phyloP scores from a whole-genome alignment of 306 rosid genomes.

The Acacia confusa region DNA sequence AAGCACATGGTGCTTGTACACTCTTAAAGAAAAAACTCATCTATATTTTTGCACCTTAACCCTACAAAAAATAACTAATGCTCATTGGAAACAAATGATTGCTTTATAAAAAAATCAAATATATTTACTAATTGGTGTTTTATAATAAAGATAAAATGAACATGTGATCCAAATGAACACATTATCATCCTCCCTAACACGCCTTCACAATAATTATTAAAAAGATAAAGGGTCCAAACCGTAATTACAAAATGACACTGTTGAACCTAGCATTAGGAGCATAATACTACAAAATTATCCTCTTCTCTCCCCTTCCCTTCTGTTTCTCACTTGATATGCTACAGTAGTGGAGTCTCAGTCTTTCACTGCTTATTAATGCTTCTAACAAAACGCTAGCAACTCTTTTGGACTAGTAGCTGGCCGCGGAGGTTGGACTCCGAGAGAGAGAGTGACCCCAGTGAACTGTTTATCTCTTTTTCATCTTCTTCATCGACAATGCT shows the following conservation, averaged over 20 bases:
- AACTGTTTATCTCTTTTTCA: slow-evolving; percentile 1
- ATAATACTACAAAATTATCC: slow-evolving; percentile 6
- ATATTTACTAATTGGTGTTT: too few species aligned
- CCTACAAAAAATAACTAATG: too few species aligned
- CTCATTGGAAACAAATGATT: too few species aligned
- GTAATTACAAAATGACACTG: neutral
- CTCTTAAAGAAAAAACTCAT: too few species aligned
- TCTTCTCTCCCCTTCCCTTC: slow-evolving; percentile 22
- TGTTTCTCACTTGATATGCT: neutral
- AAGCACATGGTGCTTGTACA: too few species aligned
- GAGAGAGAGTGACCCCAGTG: slow-evolving; percentile 10
- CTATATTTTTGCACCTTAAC: too few species aligned
- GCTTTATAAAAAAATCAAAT: too few species aligned
- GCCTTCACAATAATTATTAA: slow-evolving; percentile 30
- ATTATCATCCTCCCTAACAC: neutral
- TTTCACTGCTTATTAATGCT: slow-evolving; percentile 28
- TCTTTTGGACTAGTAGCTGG: slow-evolving; percentile 31
- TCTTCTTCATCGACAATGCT: slow-evolving; percentile 51
- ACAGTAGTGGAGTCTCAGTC: neutral
- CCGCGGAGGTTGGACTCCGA: slow-evolving; percentile 10
- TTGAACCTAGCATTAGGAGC: slow-evolving; percentile 16
- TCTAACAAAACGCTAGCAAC: slow-evolving; percentile 27
- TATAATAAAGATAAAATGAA: too few species aligned
- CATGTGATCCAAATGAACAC: too few species aligned
- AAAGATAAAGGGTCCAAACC: slow-evolving; percentile 17